Evolutionary conservation across 352 stramenopile species (phyloP), one percentile per base, ranked within the genome.

Genomic region (Phytophthora ohioensis): DNA sequence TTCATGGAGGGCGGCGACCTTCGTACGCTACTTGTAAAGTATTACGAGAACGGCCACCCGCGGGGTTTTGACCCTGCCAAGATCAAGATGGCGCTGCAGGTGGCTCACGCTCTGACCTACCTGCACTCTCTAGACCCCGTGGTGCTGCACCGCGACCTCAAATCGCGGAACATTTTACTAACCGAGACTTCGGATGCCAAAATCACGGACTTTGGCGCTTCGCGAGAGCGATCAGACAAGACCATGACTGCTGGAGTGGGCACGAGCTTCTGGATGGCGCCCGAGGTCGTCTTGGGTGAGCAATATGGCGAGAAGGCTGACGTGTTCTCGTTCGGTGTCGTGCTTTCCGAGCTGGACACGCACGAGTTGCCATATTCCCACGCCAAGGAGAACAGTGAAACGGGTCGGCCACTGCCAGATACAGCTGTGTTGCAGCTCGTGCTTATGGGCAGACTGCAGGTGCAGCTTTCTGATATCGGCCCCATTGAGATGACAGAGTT

Each of bases 101-200:
- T 85, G 35, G 76, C 78, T 2, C 69, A 82, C 21, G 80, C 69
- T 10, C 70, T 88, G 10, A 82, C 75, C 30, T 87, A 87, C 39
- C 57, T 87, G 43, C 80, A 87, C 58, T 80, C 73, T 9, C 64
- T 85, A 6, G 66, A 78, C 17, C 76, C 76, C 1, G 45, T 70
- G 2, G 61, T 91, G 39, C 57, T 92, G 7, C 81, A 92, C 51
- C 39, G 39, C 12, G 39, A 46, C 80, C 75, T 92, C 56, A 92
- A 92, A 57, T 91, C 81, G 6, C 79, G 83, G n/a, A 92, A 92
- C 48, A 71, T 92, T 47, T 64, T 92, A 39, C 63, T 92, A n/a
- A 71, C 66, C 1, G 46, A 32, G 32, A 43, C 63, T 27, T 41
- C 79, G 17, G 63, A 81, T 36, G 76, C 76, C 12, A 87, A 82